These are phyloP conservation scores for Peziza echinospora DNA, from an alignment of 495 filamentous ascomycete genomes.

Conservation along the genomic window DNA sequence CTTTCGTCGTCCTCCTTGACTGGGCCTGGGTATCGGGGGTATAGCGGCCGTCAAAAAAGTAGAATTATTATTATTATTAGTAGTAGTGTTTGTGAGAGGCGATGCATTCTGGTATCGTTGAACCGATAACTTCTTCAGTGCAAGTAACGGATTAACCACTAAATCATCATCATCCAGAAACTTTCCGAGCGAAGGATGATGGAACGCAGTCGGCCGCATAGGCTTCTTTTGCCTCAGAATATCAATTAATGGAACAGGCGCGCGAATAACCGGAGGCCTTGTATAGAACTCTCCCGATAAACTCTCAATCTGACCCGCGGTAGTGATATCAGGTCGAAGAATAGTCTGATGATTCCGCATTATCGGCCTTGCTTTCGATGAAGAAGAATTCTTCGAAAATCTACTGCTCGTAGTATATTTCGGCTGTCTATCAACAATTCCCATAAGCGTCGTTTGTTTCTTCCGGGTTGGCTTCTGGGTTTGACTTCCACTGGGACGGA, in stretches of 20 bases:
- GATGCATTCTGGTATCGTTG: too few species aligned
- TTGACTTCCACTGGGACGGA: too few species aligned
- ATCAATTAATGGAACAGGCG: background rate
- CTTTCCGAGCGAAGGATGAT: conserved; percentile 3
- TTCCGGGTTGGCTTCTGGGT: too few species aligned
- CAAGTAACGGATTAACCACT: background rate
- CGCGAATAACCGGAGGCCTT: background rate
- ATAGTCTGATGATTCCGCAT: background rate
- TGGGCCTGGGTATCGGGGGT: background rate
- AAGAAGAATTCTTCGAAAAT: too few species aligned
- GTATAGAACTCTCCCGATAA: background rate
- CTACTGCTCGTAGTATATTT: too few species aligned
- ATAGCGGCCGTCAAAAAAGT: too few species aligned
- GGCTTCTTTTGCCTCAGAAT: background rate
- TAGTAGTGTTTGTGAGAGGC: too few species aligned
- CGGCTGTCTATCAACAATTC: too few species aligned
- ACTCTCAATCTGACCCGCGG: background rate
- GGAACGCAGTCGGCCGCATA: conserved; percentile 4
- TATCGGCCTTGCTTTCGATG: too few species aligned
- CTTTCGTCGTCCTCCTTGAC: conserved; percentile 11
- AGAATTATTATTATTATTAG: too few species aligned
- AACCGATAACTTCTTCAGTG: too few species aligned
- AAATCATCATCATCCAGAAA: conserved; percentile 8
- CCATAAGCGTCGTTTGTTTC: too few species aligned
- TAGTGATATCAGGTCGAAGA: background rate